phyloP scores from a whole-genome alignment of 208 protist genomes.

The Wallacemonas rigidus region DNA sequence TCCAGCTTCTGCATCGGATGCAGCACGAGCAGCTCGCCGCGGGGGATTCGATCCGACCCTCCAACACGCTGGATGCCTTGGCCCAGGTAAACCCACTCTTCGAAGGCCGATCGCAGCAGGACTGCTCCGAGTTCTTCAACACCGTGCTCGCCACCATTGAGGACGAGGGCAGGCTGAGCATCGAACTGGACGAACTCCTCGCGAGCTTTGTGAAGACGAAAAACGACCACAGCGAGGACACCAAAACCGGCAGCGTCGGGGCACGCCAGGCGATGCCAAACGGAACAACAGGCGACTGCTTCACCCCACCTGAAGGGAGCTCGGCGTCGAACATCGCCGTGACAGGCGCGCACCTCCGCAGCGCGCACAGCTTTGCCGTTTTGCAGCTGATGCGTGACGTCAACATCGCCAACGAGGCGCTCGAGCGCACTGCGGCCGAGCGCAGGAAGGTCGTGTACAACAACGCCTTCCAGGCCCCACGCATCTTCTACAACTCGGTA shows the following conservation, averaged over 20 bases:
- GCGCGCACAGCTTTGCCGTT: constrained; percentile 35
- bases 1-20: constrained; percentile 63
- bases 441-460: constrained; percentile 34
- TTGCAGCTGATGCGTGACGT: constrained; percentile 66
- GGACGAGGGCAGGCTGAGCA: constrained; percentile 67
- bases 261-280: not conserved
- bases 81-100: constrained; percentile 68
- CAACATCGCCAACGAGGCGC: constrained; percentile 66
- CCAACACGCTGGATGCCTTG: constrained; percentile 53
- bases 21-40: constrained; percentile 30
- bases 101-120: constrained; percentile 86
- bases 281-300: constrained; percentile 6
- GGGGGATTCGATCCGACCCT: constrained; percentile 45
- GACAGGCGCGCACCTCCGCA: constrained; percentile 15
- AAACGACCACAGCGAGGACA: constrained; percentile 16
- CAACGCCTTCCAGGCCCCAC: constrained; percentile 43
- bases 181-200: constrained; percentile 54
- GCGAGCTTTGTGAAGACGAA: constrained; percentile 31
- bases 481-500: constrained; percentile 63
- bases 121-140: constrained; percentile 87
- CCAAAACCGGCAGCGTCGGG: not conserved
- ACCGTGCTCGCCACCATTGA: constrained; percentile 62
- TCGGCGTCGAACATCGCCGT: not conserved
- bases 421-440: constrained; percentile 45
- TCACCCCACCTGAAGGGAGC: constrained; percentile 4